Evolutionary conservation across 2,329 filamentous ascomycete genomes (phyloP).

Genomic region (Ophiostoma populinum): DNA sequence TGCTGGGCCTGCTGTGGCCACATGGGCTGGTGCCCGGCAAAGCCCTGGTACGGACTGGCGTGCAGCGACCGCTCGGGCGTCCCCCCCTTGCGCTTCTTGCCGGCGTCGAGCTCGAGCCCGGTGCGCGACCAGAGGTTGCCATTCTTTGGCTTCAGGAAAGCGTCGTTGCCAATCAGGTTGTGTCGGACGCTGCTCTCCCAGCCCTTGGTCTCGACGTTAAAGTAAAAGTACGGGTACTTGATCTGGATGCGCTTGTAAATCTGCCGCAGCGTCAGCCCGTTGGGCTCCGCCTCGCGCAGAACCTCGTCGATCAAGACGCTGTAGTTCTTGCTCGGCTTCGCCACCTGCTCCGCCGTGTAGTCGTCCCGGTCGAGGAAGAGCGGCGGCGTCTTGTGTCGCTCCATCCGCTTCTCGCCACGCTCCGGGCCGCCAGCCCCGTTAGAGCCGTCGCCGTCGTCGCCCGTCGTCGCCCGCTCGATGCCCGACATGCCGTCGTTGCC

Average conservation of each 20-base stretch:
- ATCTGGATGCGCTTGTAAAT: conserved; percentile 45
- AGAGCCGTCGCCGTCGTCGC: too few relatives aligned
- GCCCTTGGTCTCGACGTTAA: conserved; percentile 43
- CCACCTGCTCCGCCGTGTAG: conserved; percentile 39
- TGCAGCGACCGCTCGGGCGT: conserved; percentile 30
- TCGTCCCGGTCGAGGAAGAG: conserved; percentile 36
- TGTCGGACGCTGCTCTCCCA: conserved; percentile 50
- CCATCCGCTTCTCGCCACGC: conserved; percentile 20
- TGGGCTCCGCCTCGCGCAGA: conserved; percentile 33
- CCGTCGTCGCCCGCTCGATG: not conserved
- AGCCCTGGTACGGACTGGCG: conserved; percentile 8
- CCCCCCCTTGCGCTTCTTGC: conserved; percentile 39
- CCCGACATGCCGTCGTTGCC: conserved; percentile 1
- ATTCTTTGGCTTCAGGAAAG: conserved; percentile 40
- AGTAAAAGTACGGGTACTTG: conserved; percentile 42
- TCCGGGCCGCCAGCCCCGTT: too few relatives aligned
- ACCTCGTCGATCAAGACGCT: conserved; percentile 43
- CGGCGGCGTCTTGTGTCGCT: conserved; percentile 46
- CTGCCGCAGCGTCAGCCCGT: conserved; percentile 41
- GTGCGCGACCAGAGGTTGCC: conserved; percentile 40
- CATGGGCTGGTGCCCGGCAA: not conserved
- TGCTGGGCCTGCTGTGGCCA: conserved; percentile 3
- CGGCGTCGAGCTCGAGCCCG: conserved; percentile 40
- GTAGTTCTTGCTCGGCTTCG: conserved; percentile 46
- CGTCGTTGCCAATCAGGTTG: conserved; percentile 44